Conservation (phyloP, 176 grass and related monocot species). For the Musa itinerans region DNA sequence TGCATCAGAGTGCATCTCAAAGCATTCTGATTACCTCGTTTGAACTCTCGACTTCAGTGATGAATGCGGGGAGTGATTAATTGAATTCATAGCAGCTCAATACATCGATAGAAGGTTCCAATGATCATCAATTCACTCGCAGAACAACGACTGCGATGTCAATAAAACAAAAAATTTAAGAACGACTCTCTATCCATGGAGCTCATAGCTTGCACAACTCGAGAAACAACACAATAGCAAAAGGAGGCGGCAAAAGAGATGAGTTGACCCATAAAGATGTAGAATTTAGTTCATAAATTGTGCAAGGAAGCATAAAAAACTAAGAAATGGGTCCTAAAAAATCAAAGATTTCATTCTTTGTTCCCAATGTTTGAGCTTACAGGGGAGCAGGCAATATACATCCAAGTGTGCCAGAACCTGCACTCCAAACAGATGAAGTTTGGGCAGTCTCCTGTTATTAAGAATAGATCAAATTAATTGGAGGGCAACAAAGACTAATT, state of each 20-base stretch:
- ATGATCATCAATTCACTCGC: too few species aligned
- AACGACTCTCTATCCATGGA: background rate
- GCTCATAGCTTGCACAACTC: background rate
- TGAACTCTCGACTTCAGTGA: too few species aligned
- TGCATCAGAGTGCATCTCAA: too few species aligned
- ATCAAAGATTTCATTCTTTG: background rate
- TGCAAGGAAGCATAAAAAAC: slow-evolving; percentile 32
- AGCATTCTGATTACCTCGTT: too few species aligned
- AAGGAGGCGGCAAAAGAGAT: background rate
- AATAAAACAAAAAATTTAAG: too few species aligned
- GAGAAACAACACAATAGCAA: background rate
- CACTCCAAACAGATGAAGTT: slow-evolving; percentile 30
- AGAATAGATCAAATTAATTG: slow-evolving; percentile 18
- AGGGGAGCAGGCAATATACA: slow-evolving; percentile 39
- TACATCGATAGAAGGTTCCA: too few species aligned
- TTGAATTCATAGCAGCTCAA: too few species aligned
- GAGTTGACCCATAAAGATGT: background rate
- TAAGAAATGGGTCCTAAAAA: slow-evolving; percentile 31
- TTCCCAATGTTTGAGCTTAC: slow-evolving; percentile 31
- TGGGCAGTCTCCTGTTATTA: slow-evolving; percentile 49
- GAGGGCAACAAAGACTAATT: slow-evolving; percentile 12
- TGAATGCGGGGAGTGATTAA: too few species aligned
- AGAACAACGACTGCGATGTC: too few species aligned
- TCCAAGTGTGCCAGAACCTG: slow-evolving; percentile 34
- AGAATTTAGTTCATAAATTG: background rate